A percentile compares a stretch with the other conserved stretches of the same genome.
These are phyloP conservation scores for Austropuccinia psidii DNA, from an alignment of 1,284 basidiomycete genomes.

Conservation along the genomic window DNA sequence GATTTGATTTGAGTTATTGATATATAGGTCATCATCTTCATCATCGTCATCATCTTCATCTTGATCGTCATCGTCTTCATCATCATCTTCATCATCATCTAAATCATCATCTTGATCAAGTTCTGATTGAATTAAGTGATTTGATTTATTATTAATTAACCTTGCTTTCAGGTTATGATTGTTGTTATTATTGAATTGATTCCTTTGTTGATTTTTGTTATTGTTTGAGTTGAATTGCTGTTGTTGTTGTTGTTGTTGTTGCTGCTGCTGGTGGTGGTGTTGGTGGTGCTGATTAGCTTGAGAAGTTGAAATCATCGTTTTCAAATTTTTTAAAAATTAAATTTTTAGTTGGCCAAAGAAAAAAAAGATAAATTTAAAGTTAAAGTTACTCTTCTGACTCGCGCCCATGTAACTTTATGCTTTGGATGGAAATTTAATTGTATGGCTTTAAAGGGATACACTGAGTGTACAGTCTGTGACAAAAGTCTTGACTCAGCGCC, in stretches of 20 bases:
- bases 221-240: neutral
- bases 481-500: too few species aligned
- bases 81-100: constrained; percentile 13
- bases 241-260: constrained; percentile 6
- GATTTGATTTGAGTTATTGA: neutral
- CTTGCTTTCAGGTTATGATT: neutral
- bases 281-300: neutral
- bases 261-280: neutral
- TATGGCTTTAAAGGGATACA: too few species aligned
- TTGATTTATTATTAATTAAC: too few species aligned
- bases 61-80: neutral
- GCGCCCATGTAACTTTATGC: too few species aligned
- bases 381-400: too few species aligned
- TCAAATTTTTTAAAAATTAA: too few species aligned
- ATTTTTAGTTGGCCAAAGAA: too few species aligned
- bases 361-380: too few species aligned
- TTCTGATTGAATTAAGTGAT: neutral
- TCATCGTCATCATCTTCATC: constrained; percentile 7
- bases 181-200: neutral
- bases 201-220: neutral
- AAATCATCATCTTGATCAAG: neutral
- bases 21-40: constrained; percentile 23
- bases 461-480: too few species aligned
- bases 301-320: too few species aligned
- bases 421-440: too few species aligned